Conservation (phyloP, 306 rosid species). For the Vigna angularis region DNA sequence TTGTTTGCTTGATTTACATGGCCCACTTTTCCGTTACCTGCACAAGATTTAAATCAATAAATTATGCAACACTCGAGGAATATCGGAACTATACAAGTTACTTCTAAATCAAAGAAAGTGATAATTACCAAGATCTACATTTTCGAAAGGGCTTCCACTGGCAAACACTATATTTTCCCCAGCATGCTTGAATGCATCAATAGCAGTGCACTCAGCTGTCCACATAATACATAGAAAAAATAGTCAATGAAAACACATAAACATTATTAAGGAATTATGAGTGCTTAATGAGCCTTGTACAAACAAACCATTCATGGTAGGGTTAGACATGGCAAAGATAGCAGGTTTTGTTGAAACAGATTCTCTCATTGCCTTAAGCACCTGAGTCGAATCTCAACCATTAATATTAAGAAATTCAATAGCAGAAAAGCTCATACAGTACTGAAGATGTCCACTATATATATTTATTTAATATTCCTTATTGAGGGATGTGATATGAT, state of each 20-base stretch:
- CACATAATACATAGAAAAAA: conserved; percentile 30
- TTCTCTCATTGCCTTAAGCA: conserved; percentile 91
- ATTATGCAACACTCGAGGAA: conserved; percentile 34
- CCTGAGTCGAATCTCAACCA: conserved; percentile 64
- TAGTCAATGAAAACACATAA: conserved; percentile 33
- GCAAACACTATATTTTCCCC: conserved; percentile 92
- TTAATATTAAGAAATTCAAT: conserved; percentile 46
- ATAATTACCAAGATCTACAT: conserved; percentile 81
- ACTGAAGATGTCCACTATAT: conserved; percentile 36
- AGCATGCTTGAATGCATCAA: conserved; percentile 90
- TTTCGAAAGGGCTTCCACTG: conserved; percentile 96
- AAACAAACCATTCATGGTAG: conserved; percentile 94
- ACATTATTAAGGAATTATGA: conserved; percentile 41
- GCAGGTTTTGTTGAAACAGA: conserved; percentile 96
- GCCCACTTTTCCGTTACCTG: conserved; percentile 91
- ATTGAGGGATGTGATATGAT: conserved; percentile 21
- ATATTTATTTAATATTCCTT: conserved; percentile 26
- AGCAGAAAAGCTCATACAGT: conserved; percentile 35
- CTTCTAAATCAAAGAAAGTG: conserved; percentile 39
- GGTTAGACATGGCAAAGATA: conserved; percentile 99
- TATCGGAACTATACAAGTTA: conserved; percentile 33
- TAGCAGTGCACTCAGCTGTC: conserved; percentile 97
- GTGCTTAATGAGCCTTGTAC: conserved; percentile 45
- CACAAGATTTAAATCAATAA: conserved; percentile 36
- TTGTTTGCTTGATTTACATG: conserved; percentile 99